These are phyloP conservation scores for Leccinum variabile DNA, from an alignment of 1,284 basidiomycete species.

Conservation along the genomic window DNA sequence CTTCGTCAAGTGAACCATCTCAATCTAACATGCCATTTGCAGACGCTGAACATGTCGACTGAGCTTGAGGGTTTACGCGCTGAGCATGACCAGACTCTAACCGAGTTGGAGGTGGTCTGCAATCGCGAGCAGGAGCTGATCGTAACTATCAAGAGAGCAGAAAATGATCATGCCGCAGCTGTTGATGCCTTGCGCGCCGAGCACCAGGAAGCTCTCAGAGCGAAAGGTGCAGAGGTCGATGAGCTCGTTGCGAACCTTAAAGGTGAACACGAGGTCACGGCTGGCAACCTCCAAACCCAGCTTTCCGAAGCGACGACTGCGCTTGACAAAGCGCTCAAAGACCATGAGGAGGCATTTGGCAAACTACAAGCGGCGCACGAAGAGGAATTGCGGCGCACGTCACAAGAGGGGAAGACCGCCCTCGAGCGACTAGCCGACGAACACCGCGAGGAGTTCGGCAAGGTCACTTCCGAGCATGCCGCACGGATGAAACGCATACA, in stretches of 20 bases:
- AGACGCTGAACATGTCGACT: constrained; percentile 84
- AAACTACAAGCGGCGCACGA: constrained; percentile 50
- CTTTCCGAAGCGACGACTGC: constrained; percentile 43
- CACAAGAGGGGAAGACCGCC: constrained; percentile 48
- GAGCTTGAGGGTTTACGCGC: constrained; percentile 75
- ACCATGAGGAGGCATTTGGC: constrained; percentile 54
- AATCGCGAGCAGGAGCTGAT: constrained; percentile 57
- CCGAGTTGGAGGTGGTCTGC: constrained; percentile 54
- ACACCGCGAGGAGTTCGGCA: constrained; percentile 52
- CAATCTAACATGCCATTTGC: constrained; percentile 7
- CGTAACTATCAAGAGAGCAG: constrained; percentile 47
- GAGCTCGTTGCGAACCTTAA: constrained; percentile 45
- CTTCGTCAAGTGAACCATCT: not conserved
- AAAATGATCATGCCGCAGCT: constrained; percentile 48
- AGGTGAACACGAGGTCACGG: constrained; percentile 39
- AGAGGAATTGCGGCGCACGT: constrained; percentile 46
- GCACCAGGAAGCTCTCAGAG: constrained; percentile 54
- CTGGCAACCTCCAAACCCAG: constrained; percentile 43
- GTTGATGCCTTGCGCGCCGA: constrained; percentile 52
- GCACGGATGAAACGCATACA: constrained; percentile 59
- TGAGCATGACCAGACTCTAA: constrained; percentile 56
- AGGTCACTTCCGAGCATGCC: constrained; percentile 54
- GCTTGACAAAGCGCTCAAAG: constrained; percentile 48
- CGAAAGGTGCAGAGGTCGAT: constrained; percentile 55
- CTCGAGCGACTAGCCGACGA: constrained; percentile 49